phyloP scores from a whole-genome alignment of 345 rosid genomes.

The Aquilaria sinensis region DNA sequence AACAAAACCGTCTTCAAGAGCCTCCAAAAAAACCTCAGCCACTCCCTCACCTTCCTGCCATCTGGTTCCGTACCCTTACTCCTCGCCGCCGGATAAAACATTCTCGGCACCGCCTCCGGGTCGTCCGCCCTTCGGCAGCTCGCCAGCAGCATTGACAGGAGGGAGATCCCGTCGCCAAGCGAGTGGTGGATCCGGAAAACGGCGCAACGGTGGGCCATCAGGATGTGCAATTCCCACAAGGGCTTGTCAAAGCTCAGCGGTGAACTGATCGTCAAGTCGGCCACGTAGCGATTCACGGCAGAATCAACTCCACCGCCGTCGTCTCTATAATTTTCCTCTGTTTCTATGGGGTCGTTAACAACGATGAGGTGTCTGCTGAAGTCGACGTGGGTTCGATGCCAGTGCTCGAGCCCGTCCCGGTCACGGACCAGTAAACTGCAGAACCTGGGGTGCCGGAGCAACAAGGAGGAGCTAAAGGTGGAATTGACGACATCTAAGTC shows the following conservation, averaged over 20 bases:
- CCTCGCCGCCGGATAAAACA: neutral
- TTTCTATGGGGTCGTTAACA: slow-evolving; percentile 6
- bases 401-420: slow-evolving; percentile 33
- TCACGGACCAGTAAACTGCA: slow-evolving; percentile 43
- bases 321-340: neutral
- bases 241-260: slow-evolving; percentile 41
- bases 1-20: slow-evolving; percentile 29
- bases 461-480: slow-evolving; percentile 17
- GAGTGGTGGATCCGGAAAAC: slow-evolving; percentile 53
- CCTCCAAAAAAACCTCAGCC: slow-evolving; percentile 8
- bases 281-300: slow-evolving; percentile 35
- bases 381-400: slow-evolving; percentile 41
- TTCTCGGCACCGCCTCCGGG: slow-evolving; percentile 22
- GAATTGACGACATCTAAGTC: slow-evolving; percentile 27
- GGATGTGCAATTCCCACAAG: slow-evolving; percentile 50
- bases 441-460: slow-evolving; percentile 51
- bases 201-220: slow-evolving; percentile 24
- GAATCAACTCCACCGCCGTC: neutral
- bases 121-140: slow-evolving; percentile 32
- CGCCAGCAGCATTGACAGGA: slow-evolving; percentile 46
- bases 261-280: slow-evolving; percentile 32
- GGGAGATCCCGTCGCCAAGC: slow-evolving; percentile 53
- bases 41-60: slow-evolving; percentile 10
- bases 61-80: neutral
- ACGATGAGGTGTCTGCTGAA: slow-evolving; percentile 28